Base-by-base conservation (phyloP, 768 basidiomycete species). In the Coprinellus micaceus region DNA sequence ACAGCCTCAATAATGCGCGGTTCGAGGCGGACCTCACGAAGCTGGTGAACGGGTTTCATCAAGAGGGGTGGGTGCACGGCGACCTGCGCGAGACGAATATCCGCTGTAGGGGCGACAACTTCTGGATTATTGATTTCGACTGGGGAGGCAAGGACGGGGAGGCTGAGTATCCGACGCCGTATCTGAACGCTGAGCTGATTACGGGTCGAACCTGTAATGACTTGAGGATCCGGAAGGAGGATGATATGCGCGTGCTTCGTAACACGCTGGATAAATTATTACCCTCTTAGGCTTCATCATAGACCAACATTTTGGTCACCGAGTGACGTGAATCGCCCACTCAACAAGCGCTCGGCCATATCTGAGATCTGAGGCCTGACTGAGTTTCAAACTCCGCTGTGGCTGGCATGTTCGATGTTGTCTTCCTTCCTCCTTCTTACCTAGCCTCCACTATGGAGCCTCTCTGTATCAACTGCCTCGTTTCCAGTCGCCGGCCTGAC, bases 51-150 rank as follows among this genome's bases (percentile, higher is more conserved):
- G 29, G 24, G 5, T 26, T 33, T 47, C 47, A 39, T 2, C 24
- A 24, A 6, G 28, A 37, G 40, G 47, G 54, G n/a, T 29, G 24
- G 15, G 53, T 55, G 11, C 46, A 56, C 46, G 58, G 39, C 17
- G 58, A 55, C 47, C 28, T 59, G 21, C 54, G 54, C 9, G 15
- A 41, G 44, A 9, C 33, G 7, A 55, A 59, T 54, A 55, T 56
- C 43, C 17, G 49, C 21, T 30, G 15, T 28, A 11, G 45, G 17
- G 54, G 17, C 10, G 13, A 33, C 1, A 11, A n/a, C 4, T 29
- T 56, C 22, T 56, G 54, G 57, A 12, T 61, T 25, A 50, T 62
- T 11, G 59, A 62, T 41, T 62, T 59, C 48, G 61, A 62, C 29
- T 58, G 59, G 59, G 61, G 56, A 50, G 61, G 61, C 13, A 45